These are phyloP conservation scores for Davidsoniella neocaledoniae DNA, from an alignment of 2,329 filamentous ascomycete genomes.

Conservation along the genomic window DNA sequence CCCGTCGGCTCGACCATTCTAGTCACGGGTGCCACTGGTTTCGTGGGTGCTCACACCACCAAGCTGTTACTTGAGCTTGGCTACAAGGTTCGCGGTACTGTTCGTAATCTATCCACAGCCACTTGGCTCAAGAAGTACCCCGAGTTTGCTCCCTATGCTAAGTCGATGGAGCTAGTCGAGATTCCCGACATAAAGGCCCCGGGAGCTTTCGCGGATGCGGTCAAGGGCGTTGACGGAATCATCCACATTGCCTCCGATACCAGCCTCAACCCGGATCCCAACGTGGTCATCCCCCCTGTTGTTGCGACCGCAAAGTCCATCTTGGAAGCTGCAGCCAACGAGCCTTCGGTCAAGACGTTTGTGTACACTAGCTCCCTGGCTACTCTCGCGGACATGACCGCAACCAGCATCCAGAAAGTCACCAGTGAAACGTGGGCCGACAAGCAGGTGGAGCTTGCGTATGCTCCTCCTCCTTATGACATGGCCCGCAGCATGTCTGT, in stretches of 20 bases:
- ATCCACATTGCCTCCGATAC: conserved; percentile 24
- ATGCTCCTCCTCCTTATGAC: conserved; percentile 19
- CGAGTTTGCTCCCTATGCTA: conserved; percentile 13
- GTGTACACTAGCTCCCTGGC: conserved; percentile 24
- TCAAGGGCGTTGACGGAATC: conserved; percentile 19
- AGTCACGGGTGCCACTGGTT: conserved; percentile 28
- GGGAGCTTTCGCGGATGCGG: conserved; percentile 15
- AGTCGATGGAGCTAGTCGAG: conserved; percentile 18
- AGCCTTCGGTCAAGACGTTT: conserved; percentile 23
- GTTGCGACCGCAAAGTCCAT: conserved; percentile 18
- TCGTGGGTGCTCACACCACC: conserved; percentile 24
- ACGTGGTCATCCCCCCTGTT: conserved; percentile 22
- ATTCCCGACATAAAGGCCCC: conserved; percentile 19
- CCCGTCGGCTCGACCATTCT: conserved; percentile 16
- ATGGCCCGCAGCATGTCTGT: conserved; percentile 16
- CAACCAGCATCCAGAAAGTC: conserved; percentile 14
- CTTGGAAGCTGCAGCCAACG: conserved; percentile 21
- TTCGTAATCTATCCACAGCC: conserved; percentile 16
- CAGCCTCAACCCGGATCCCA: conserved; percentile 21
- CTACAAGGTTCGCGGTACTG: conserved; percentile 25
- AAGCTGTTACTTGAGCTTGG: conserved; percentile 21
- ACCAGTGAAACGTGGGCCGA: conserved; percentile 21
- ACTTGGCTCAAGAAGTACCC: conserved; percentile 1
- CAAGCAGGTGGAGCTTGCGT: conserved; percentile 18
- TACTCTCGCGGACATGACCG: conserved; percentile 6